Evolutionary conservation across 2,329 filamentous ascomycete genomes (phyloP).

Genomic region (Diplodia corticola): DNA sequence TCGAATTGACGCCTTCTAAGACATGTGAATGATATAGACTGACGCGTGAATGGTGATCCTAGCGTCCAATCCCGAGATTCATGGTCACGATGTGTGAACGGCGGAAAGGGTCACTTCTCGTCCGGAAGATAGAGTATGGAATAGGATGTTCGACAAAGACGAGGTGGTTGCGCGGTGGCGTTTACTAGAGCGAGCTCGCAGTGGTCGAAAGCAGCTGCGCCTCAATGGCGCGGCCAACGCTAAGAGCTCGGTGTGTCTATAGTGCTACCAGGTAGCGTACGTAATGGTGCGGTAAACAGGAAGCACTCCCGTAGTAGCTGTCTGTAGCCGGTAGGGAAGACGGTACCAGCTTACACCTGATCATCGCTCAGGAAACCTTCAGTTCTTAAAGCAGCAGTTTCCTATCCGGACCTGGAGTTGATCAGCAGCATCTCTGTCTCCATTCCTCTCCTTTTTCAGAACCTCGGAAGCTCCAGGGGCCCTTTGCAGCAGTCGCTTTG

Average conservation of each 20-base stretch:
- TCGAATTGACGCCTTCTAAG: neutral
- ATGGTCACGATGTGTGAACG: neutral
- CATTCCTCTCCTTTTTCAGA: neutral
- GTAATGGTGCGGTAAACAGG: neutral
- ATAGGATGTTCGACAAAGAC: neutral
- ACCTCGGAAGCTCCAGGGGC: neutral
- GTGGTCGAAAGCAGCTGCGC: neutral
- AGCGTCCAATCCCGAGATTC: neutral
- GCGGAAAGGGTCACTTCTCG: neutral
- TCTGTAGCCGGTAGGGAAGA: neutral
- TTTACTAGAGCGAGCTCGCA: neutral
- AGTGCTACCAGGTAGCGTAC: neutral
- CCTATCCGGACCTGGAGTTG: neutral
- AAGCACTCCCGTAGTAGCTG: neutral
- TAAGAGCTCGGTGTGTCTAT: neutral
- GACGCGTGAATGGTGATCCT: no score
- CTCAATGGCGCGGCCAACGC: neutral
- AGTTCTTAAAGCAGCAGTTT: constrained; percentile 4
- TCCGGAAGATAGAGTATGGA: neutral
- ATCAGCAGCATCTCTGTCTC: neutral
- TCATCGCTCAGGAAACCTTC: neutral
- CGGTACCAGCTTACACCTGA: neutral
- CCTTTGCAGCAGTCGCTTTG: neutral
- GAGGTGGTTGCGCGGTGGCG: neutral
- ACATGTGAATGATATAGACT: neutral